phyloP scores from a whole-genome alignment of 495 filamentous ascomycete species.

The Penicillium robsamsonii region DNA sequence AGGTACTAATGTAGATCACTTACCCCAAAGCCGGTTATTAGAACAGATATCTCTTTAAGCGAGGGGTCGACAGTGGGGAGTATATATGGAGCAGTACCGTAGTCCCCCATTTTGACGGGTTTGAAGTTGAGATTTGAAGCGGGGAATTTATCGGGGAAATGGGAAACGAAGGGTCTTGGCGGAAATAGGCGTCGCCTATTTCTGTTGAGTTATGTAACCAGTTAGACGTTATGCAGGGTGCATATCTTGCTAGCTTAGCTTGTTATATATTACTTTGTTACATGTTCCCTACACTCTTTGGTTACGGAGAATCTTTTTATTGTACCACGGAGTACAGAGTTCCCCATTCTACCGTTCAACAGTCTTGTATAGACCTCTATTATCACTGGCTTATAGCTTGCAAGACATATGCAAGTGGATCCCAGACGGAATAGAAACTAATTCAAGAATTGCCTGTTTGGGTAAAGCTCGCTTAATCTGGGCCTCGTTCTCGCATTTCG shows the following conservation, averaged over 20 bases:
- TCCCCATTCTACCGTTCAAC: background rate
- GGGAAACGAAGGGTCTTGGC: constrained; percentile 8
- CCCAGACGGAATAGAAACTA: background rate
- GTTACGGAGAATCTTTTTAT: too few relatives aligned
- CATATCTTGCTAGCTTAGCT: too few relatives aligned
- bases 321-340: background rate
- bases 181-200: background rate
- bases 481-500: constrained; percentile 11
- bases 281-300: too few relatives aligned
- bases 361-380: background rate
- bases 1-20: constrained; percentile 31
- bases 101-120: constrained; percentile 40
- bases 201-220: background rate
- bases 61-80: constrained; percentile 15
- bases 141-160: background rate
- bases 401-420: background rate
- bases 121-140: constrained; percentile 2
- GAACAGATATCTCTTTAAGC: constrained; percentile 56
- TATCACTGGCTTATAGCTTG: background rate
- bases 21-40: constrained; percentile 74
- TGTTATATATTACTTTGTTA: too few relatives aligned
- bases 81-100: constrained; percentile 26
- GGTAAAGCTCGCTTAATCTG: constrained; percentile 15
- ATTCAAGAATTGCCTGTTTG: constrained; percentile 12
- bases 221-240: too few relatives aligned